These are phyloP conservation scores for Microbotryomycetes sp. DNA, from an alignment of 1,284 basidiomycete genomes.

Conservation along the genomic window DNA sequence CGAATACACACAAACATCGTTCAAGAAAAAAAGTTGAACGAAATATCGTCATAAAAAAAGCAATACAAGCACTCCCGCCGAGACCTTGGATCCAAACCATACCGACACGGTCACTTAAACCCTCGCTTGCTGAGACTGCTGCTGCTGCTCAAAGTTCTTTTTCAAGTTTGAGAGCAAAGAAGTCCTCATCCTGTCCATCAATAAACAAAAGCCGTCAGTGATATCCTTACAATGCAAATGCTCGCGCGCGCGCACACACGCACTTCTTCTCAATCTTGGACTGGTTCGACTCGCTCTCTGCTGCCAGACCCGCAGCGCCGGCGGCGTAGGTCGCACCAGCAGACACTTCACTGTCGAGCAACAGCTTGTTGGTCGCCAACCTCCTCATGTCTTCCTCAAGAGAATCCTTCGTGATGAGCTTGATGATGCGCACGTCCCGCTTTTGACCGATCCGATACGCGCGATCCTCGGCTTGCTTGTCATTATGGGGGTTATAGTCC, in stretches of 20 bases:
- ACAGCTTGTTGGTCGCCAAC: constrained; percentile 83
- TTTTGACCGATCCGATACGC: constrained; percentile 98
- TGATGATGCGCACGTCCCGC: constrained; percentile 66
- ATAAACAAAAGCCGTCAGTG: neutral
- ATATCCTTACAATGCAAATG: neutral
- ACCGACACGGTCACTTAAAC: too few species aligned
- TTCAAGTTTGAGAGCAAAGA: constrained; percentile 12
- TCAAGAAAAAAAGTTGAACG: too few species aligned
- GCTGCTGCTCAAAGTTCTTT: too few species aligned
- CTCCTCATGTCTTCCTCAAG: constrained; percentile 74
- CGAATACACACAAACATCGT: too few species aligned
- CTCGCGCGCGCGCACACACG: too few species aligned
- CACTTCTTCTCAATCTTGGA: constrained; percentile 4
- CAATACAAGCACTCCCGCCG: too few species aligned
- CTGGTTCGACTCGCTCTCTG: neutral
- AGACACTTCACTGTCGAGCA: constrained; percentile 84
- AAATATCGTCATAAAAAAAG: too few species aligned
- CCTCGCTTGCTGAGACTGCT: too few species aligned
- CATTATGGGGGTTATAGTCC: constrained; percentile 79
- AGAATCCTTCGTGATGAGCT: constrained; percentile 22
- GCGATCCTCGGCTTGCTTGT: constrained; percentile 92
- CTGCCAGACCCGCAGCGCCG: neutral
- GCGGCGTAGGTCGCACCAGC: constrained; percentile 48
- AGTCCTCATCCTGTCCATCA: constrained; percentile 5
- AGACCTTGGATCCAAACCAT: too few species aligned